A percentile compares a stretch with the other conserved stretches of the same genome.
These are phyloP conservation scores for Termitomyces eurrhizus DNA, from an alignment of 768 basidiomycete genomes.

Conservation along the genomic window DNA sequence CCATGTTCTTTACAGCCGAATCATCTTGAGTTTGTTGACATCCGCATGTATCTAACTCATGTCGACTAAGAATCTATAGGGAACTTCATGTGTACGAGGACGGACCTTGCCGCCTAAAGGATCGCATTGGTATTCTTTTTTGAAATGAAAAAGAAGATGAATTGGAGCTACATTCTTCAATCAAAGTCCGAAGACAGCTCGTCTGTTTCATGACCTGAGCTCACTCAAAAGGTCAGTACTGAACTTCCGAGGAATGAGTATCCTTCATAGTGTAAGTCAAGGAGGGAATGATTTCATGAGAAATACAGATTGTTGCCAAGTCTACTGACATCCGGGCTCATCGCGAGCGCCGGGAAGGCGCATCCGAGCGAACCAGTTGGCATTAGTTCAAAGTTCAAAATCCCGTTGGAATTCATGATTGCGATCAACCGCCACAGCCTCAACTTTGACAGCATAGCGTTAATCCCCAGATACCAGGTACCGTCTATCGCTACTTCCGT, in stretches of 20 bases:
- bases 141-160: not conserved
- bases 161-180: not conserved
- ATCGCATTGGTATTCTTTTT: not conserved
- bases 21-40: not conserved
- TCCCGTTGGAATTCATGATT: not conserved
- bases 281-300: not conserved
- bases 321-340: not conserved
- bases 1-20: not conserved
- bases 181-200: not conserved
- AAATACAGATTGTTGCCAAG: not conserved
- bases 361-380: not conserved
- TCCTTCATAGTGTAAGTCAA: not conserved
- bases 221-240: not conserved
- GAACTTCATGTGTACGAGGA: not conserved
- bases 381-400: not conserved
- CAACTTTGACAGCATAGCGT: not conserved
- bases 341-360: not conserved
- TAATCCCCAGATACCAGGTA: not conserved
- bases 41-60: not conserved
- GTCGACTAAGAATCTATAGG: not conserved
- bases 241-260: not conserved
- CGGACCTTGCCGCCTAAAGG: not conserved
- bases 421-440: not conserved
- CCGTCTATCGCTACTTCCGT: not conserved
- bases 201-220: too few species aligned